Base-by-base conservation (phyloP, 2,329 filamentous ascomycete genomes). In the Colletotrichum sp. region DNA sequence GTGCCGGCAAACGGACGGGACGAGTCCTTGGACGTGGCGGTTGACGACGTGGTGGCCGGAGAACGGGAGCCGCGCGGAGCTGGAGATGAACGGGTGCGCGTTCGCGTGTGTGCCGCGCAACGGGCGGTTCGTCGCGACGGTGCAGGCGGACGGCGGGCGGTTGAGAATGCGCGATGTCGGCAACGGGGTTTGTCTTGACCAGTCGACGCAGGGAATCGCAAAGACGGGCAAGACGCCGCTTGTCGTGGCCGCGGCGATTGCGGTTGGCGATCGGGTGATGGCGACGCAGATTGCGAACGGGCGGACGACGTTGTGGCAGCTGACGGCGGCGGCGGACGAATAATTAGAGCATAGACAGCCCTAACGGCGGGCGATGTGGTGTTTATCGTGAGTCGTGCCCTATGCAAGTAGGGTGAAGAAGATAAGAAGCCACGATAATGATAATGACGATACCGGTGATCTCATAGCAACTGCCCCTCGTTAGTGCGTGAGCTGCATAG, bases 151-250 rank as follows among this genome's bases (percentile, higher is more conserved):
- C 16, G 69, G 69, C 5, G 69, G 73, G 43, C 38, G 71, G 58
- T 32, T 75, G 28, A 26, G 73, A 14, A 55, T 73, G 14, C 73
- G 73, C 18, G 63, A 73, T 34, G 13, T 58, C 28, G 34, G 52
- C 4, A 75, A 43, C 48, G 73, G 73, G 26, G 69, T 75, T 12
- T 73, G 73, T 32, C 63, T 75, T 34, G 69, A 75, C 10, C 73
- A 75, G 64, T 75, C 73, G 64, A 75, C 73, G 13, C 73, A 73
- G 58, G 64, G 58, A 21, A 73, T 75, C 38, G 73, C 69, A 34
- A 73, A 75, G 34, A 55, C 36, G 16, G 73, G 73, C 48, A 73
- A 73, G 69, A 30, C 48, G 56, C 73, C 73, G 30, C 71, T 66
- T 5, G 64, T 75, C 10, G 48, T 73, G 6, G 36, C 28, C 21